Conservation (phyloP, 306 rosid species). For the Vigna hirtella region DNA sequence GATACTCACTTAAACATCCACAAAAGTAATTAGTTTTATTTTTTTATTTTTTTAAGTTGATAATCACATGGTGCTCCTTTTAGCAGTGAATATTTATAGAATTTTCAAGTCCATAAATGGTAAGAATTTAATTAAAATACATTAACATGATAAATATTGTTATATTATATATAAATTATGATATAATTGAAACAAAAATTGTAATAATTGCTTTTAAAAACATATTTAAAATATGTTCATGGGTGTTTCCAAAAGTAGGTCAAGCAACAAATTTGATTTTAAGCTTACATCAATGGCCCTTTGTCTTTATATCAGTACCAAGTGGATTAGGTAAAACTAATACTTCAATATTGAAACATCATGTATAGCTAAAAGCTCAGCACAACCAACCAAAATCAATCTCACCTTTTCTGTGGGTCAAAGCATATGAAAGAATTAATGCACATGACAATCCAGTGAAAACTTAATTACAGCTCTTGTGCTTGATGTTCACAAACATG, state of each 20-base stretch:
- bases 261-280: not conserved
- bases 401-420: not conserved
- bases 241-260: not conserved
- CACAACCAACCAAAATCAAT: conserved; percentile 36
- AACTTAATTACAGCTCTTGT: not conserved
- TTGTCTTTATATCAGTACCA: not conserved
- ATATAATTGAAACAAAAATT: no score
- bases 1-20: no score
- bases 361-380: conserved; percentile 25
- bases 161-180: no score
- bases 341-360: conserved; percentile 17
- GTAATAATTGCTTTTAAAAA: no score
- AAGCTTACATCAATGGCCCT: not conserved
- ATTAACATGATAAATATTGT: no score
- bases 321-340: conserved; percentile 37
- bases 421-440: not conserved
- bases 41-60: no score
- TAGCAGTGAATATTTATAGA: no score
- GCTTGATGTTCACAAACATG: not conserved
- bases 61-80: no score
- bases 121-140: no score
- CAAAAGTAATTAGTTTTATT: no score
- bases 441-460: not conserved
- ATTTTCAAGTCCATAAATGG: no score
- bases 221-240: not conserved